Base-by-base conservation (phyloP, 73 alveolate genomes). In the Symbiodinium natans region DNA sequence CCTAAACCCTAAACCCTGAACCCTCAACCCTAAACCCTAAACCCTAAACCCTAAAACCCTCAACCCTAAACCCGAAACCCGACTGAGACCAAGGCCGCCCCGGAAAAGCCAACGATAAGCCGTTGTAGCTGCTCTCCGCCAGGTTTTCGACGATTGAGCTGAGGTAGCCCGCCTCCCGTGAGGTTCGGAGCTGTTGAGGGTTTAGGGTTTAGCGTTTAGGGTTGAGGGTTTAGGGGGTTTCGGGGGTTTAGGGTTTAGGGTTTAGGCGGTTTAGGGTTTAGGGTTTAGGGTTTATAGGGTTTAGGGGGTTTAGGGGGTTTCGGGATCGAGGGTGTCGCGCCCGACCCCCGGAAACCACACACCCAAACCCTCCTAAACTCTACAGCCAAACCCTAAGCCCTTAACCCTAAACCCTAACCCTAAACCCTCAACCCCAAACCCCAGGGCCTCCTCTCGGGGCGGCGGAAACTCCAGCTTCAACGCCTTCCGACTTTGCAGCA, bases 401-500 rank as follows among this genome's bases (percentile, higher is more conserved):
- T 46, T 9, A 46, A 46, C 59, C 13, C 13, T 46, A 13, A 46
- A 46, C 59, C 13, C 59, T 46, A 46, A 46, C 21, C 59, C 59
- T 56, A 21, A 56, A 56, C 74, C 74, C 74, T 56, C 5, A 21
- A 56, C 74, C 77, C 77, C 31, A 1, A 59, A 59, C 59, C 59
- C 5, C 25, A 10, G 48, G 82, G 38, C 96, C 88, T 90, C 97
- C 23, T 90, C 88, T 13, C 68, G 97, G 2, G 97, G 97, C 74
- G 77, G 48, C 19, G 97, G 97, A 42, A 90, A 90, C 48, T 90
- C 97, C 40, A 90, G 39, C 46, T 75, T 68, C 48, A 90, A 42
- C 1, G 97, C 97, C 97, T 90, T 27, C 36, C 42, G 33, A 7
- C 59, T 46, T 46, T 46, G 59, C 59, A 46, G 6, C 21, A 9